Percentiles rank a stretch among this genome's conserved stretches.
Evolutionary conservation across 2,329 filamentous ascomycete species (phyloP).

Genomic region (Cytospora piceicola): DNA sequence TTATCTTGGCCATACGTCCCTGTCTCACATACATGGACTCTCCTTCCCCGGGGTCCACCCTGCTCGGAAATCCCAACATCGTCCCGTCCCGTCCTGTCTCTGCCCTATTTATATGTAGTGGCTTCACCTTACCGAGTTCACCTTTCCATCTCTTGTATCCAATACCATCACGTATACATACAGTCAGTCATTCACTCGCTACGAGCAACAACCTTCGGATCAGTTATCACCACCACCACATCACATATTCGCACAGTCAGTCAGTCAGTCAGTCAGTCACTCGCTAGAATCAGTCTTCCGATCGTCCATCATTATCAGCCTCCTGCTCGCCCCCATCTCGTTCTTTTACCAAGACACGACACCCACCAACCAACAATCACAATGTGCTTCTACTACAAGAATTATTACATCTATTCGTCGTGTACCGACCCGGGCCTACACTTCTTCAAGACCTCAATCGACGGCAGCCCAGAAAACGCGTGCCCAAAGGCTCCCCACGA

Average conservation of each 20-base stretch:
- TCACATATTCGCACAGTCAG: not conserved
- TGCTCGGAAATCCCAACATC: slow-evolving; percentile 7
- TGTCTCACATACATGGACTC: slow-evolving; percentile 17
- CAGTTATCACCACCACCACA: not conserved
- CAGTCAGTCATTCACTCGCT: not conserved
- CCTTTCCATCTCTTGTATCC: not conserved
- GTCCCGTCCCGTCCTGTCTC: slow-evolving; percentile 9
- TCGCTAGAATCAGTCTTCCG: not conserved
- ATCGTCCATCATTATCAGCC: not conserved
- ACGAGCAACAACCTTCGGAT: not conserved
- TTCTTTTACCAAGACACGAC: not conserved
- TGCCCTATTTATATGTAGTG: slow-evolving; percentile 23
- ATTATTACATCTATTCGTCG: slow-evolving; percentile 76
- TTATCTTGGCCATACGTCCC: slow-evolving; percentile 24
- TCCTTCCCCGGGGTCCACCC: slow-evolving; percentile 15
- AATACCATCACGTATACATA: slow-evolving; percentile 2
- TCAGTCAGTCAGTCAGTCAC: not conserved
- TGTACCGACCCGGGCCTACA: slow-evolving; percentile 71
- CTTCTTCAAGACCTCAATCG: slow-evolving; percentile 71
- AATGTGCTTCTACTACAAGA: slow-evolving; percentile 71
- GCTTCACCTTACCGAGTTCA: slow-evolving; percentile 11
- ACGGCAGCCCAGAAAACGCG: slow-evolving; percentile 62
- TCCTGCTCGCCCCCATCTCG: too few species aligned
- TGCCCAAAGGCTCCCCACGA: slow-evolving; percentile 72
- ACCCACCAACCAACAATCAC: slow-evolving; percentile 30